Conservation (phyloP, 768 basidiomycete genomes). For the Filobasidium floriforme region DNA sequence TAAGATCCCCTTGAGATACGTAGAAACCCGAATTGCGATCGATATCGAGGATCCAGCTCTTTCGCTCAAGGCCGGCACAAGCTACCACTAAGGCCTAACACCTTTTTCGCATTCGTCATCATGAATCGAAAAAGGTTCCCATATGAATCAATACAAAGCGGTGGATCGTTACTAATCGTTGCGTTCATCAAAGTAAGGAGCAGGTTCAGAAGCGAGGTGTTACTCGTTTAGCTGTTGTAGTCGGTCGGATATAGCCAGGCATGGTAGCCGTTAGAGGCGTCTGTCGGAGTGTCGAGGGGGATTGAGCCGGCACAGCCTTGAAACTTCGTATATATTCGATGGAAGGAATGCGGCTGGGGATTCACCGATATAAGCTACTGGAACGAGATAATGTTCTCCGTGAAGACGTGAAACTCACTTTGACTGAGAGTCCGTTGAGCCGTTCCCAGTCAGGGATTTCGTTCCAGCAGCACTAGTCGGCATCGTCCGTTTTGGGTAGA, state of each 20-base stretch:
- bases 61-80: too few species aligned
- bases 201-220: too few species aligned
- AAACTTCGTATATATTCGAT: slow-evolving; percentile 4
- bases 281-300: not conserved
- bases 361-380: not conserved
- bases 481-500: not conserved
- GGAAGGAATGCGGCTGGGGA: slow-evolving; percentile 1
- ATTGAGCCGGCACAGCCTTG: not conserved
- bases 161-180: too few species aligned
- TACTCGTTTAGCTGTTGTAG: not conserved
- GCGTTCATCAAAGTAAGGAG: too few species aligned
- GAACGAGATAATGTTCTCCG: not conserved
- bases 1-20: too few species aligned
- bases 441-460: not conserved
- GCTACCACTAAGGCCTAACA: too few species aligned
- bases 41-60: too few species aligned
- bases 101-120: too few species aligned
- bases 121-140: too few species aligned
- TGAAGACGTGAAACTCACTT: not conserved
- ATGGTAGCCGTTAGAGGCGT: not conserved
- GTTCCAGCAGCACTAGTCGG: not conserved
- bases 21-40: too few species aligned
- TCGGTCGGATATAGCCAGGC: not conserved
- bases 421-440: not conserved
- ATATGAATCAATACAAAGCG: too few species aligned